phyloP scores from a whole-genome alignment of 2,329 filamentous ascomycete species.

The Didymella keratinophila region DNA sequence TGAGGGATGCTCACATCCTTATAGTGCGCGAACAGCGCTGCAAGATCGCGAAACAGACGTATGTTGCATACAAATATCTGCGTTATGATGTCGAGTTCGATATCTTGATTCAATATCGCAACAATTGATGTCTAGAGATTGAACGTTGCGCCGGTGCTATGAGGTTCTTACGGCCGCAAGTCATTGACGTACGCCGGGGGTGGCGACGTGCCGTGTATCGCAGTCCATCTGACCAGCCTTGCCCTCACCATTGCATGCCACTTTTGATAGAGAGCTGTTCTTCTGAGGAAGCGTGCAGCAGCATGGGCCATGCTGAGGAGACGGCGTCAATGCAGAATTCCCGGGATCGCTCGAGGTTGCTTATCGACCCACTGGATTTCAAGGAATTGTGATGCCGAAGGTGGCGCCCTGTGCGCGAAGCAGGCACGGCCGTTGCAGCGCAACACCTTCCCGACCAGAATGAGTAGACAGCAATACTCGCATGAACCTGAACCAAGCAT shows the following conservation, averaged over 20 bases:
- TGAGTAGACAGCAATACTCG: neutral
- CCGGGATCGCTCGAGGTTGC: neutral
- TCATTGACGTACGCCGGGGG: constrained; percentile 19
- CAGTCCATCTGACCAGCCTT: neutral
- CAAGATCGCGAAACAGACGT: neutral
- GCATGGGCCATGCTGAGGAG: neutral
- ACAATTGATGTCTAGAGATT: neutral
- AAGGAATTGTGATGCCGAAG: neutral
- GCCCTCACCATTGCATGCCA: neutral
- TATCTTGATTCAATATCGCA: neutral
- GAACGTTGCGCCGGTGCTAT: constrained; percentile 2
- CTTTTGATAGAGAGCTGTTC: neutral
- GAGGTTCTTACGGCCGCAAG: constrained; percentile 19
- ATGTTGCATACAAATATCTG: neutral
- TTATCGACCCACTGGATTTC: neutral
- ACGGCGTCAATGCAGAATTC: neutral
- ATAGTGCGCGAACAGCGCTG: neutral
- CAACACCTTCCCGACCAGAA: neutral
- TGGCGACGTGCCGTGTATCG: constrained; percentile 2
- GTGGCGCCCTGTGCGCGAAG: constrained; percentile 1
- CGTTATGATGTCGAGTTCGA: neutral
- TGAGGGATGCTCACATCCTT: constrained; percentile 13
- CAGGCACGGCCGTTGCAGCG: neutral
- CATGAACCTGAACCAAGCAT: neutral
- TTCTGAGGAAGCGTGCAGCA: neutral